Base-by-base conservation (phyloP, 2,329 filamentous ascomycete genomes). In the Fusarium transvaalense region DNA sequence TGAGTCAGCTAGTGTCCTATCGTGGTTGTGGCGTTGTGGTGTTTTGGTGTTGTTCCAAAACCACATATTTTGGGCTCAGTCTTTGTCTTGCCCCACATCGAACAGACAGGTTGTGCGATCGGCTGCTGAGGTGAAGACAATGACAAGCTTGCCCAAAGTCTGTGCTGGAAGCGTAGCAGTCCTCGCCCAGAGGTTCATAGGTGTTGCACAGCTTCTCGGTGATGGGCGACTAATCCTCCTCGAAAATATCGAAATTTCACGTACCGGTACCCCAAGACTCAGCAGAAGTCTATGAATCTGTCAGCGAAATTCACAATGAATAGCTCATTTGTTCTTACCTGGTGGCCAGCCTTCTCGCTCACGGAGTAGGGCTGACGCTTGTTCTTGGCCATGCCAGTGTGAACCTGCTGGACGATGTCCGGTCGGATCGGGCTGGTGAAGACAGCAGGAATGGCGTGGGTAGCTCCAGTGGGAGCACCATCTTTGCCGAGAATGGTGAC, bases 301-400 rank as follows among this genome's bases (percentile, higher is more conserved):
- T 25, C 6, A 25, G 23, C 6, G 6, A 25, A 25, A 25, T 25
- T 25, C 23, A 25, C 23, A 25, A 25, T 25, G 6, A 25, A 25
- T 25, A 25, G 23, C 23, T 25, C 6, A 6, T 6, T 5, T 25
- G 23, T 25, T 25, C 23, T 4, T 25, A 25, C 23, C 23, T 99
- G 96, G 88, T 99, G 96, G 88, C 96, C 96, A 82, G 96, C 96
- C 92, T 99, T 99, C 92, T 98, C 95, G 91, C 94, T 97, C 89
- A 99, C 96, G 80, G 96, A 90, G 85, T 99, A 99, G 78, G 96
- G 94, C 80, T 99, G 96, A 84, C 96, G 92, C 91, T 97, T 97
- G 91, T 99, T 99, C 93, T 99, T 99, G 83, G 95, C 95, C 89
- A 99, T 97, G 81, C 96, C 96, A 80, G 93, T 97, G 91, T 99